Base-by-base conservation (phyloP, 371 early-diverging fungal species). In the Basidiobolus meristosporus region DNA sequence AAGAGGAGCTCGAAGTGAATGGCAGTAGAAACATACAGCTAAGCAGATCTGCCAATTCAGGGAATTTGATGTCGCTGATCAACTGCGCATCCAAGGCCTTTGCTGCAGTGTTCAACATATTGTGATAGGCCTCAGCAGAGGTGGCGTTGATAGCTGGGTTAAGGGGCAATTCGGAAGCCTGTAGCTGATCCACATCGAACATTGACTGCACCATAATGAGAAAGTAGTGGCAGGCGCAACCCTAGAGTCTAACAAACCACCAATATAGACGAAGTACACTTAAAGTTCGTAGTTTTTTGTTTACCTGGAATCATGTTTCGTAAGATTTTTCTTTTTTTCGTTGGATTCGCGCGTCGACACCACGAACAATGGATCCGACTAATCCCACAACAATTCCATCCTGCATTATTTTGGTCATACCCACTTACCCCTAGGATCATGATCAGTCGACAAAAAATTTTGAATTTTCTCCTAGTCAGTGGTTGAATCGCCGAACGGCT, bases 51-150 rank as follows among this genome's bases (percentile, higher is more conserved):
- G 48, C 52, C 33, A 66, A 48, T 33, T 66, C 66, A 26, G 60
- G 59, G 29, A 51, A 60, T 36, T 52, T 56, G 34, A 51, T 51
- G 20, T 65, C 65, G 9, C 53, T 45, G 18, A 40, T 50, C 29
- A 62, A 54, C 44, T 57, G 56, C 28, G 51, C 51, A 32, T 62
- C 65, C 19, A 65, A 49, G 3, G 51, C 50, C 39, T 62, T 65
- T 40, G 60, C 58, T 15, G 62, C 57, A 1, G 48, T 39, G 32
- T 45, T 51, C 20, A 54, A 48, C 32, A 51, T 36, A 20, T 38
- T 43, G 38, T 53, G 50, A 17, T 39, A 44, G 9, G 50, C 54
- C 1, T 54, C 54, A 4, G 48, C 46, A 26, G 50, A 45, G 17
- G 18, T 22, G 36, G 17, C 36, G 20, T 41, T 41, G 36, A 47